These are phyloP conservation scores for Allantophomopsis lycopodina DNA, from an alignment of 2,329 filamentous ascomycete species.

Conservation along the genomic window DNA sequence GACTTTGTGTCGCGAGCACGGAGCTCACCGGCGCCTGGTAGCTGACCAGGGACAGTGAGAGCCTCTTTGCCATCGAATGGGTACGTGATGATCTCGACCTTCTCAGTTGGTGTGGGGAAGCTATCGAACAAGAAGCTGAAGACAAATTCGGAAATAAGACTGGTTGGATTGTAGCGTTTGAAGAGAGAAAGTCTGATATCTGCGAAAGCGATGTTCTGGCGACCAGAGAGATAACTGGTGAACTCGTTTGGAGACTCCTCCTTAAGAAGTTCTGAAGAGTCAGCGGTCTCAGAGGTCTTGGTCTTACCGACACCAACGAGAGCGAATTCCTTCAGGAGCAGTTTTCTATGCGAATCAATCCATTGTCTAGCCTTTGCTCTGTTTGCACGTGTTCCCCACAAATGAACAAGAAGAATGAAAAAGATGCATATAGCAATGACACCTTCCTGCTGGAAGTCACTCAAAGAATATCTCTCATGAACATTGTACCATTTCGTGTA, in stretches of 20 bases:
- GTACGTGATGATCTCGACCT: constrained; percentile 65
- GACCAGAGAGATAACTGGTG: constrained; percentile 74
- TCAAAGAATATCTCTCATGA: constrained; percentile 74
- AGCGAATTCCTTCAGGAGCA: constrained; percentile 71
- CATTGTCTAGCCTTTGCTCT: constrained; percentile 67
- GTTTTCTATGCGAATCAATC: constrained; percentile 59
- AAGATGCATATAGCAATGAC: constrained; percentile 65
- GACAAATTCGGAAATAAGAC: constrained; percentile 49
- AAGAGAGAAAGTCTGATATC: constrained; percentile 71
- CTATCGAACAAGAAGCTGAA: constrained; percentile 71
- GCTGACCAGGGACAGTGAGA: constrained; percentile 51
- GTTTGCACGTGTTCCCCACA: constrained; percentile 72
- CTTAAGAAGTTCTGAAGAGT: constrained; percentile 47
- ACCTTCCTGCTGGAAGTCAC: constrained; percentile 81
- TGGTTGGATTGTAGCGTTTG: constrained; percentile 77
- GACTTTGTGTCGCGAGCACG: constrained; percentile 46
- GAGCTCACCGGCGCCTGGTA: constrained; percentile 44
- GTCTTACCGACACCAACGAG: constrained; percentile 65
- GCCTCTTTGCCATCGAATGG: constrained; percentile 88
- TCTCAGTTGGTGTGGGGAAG: constrained; percentile 55
- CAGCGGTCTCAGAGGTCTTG: constrained; percentile 29
- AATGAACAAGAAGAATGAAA: constrained; percentile 63
- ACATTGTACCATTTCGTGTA: constrained; percentile 96
- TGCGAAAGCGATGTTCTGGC: constrained; percentile 84
- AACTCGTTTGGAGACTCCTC: constrained; percentile 85